phyloP scores from a whole-genome alignment of 441 rosid genomes.

The Gossypium schwendimanii region DNA sequence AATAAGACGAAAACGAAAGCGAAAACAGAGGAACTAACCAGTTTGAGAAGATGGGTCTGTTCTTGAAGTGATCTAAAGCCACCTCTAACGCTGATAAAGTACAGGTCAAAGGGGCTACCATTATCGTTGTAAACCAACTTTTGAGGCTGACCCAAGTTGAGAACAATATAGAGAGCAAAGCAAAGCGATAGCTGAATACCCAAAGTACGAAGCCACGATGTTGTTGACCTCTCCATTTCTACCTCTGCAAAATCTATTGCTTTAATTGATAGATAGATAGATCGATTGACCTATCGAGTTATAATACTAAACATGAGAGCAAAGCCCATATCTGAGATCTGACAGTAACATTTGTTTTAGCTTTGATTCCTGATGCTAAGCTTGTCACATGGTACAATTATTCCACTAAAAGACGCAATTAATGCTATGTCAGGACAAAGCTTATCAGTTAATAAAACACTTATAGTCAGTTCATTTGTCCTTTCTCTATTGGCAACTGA shows the following conservation, averaged over 20 bases:
- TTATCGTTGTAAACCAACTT: slow-evolving; percentile 20
- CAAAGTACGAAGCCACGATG: slow-evolving; percentile 51
- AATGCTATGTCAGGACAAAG: background rate
- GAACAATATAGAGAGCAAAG: slow-evolving; percentile 43
- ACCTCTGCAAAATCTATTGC: background rate
- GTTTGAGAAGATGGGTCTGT: slow-evolving; percentile 55
- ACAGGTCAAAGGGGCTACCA: slow-evolving; percentile 29
- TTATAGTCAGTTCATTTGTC: background rate
- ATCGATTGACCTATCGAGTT: background rate
- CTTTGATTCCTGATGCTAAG: background rate
- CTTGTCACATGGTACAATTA: background rate
- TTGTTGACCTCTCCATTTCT: slow-evolving; percentile 36
- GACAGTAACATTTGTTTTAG: background rate
- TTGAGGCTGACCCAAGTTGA: slow-evolving; percentile 50
- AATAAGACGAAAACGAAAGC: background rate
- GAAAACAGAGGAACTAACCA: slow-evolving; percentile 31
- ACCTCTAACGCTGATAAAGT: slow-evolving; percentile 60
- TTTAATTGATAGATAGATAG: background rate
- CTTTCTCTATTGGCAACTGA: background rate
- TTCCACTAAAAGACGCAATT: background rate
- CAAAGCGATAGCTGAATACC: slow-evolving; percentile 49
- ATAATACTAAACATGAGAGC: background rate
- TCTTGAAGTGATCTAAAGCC: slow-evolving; percentile 38
- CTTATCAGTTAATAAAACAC: background rate
- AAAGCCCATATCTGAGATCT: background rate